Evolutionary conservation across 768 basidiomycete genomes (phyloP).

Genomic region (Piloderma croceum): DNA sequence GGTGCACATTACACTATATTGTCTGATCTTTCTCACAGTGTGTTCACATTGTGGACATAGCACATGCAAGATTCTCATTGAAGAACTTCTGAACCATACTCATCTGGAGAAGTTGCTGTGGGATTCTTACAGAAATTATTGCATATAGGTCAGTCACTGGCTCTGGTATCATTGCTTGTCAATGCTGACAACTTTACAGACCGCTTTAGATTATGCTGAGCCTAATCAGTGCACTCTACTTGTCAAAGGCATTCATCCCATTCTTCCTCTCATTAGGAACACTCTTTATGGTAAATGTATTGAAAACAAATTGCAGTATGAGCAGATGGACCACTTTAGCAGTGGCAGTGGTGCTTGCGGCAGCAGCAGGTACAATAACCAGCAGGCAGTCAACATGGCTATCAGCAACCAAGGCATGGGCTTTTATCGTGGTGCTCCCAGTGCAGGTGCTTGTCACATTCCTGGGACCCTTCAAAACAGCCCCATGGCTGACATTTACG

Average conservation of each 20-base stretch:
- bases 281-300: slow-evolving; percentile 99
- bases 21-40: slow-evolving; percentile 39
- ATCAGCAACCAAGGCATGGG: slow-evolving; percentile 54
- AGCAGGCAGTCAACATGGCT: slow-evolving; percentile 53
- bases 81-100: slow-evolving; percentile 90
- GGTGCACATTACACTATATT: slow-evolving; percentile 34
- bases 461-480: slow-evolving; percentile 49
- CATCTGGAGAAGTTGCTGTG: slow-evolving; percentile 92
- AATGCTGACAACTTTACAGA: slow-evolving; percentile 42
- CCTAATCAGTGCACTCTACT: slow-evolving; percentile 86
- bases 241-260: slow-evolving; percentile 98
- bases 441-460: slow-evolving; percentile 52
- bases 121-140: slow-evolving; percentile 96
- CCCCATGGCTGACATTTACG: slow-evolving; percentile 62
- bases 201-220: slow-evolving; percentile 96
- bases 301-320: slow-evolving; percentile 95
- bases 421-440: slow-evolving; percentile 33
- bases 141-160: slow-evolving; percentile 62
- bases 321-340: slow-evolving; percentile 70
- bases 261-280: slow-evolving; percentile 95
- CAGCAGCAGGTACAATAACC: slow-evolving; percentile 57
- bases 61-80: slow-evolving; percentile 91
- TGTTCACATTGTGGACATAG: slow-evolving; percentile 89
- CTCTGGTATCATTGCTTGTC: slow-evolving; percentile 3
- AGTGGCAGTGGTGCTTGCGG: slow-evolving; percentile 25